Evolutionary conservation across 305 asterid species (phyloP), one percentile per base, ranked within the genome.

Genomic region (Fraxinus sp.): DNA sequence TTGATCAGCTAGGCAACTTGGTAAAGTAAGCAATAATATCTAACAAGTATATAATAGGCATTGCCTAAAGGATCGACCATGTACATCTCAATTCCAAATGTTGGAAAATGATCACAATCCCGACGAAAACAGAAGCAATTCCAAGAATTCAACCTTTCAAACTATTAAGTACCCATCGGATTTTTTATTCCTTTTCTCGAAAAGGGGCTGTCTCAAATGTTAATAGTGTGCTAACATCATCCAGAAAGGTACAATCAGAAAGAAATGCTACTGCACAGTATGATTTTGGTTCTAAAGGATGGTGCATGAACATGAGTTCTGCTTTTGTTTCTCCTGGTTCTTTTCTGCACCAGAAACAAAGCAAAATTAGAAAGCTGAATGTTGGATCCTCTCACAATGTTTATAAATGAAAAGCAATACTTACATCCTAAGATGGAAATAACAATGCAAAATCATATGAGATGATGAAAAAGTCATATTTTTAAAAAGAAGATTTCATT

Each of bases 251-350:
- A 9, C 33, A 22, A 24, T 30, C 41, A 70, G 11, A 70, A 70
- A 32, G 41, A 70, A 13, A 70, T 30, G 76, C 43, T 70, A 30
- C 43, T 13, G 76, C 3, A 70, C 20, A 3, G 64, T 41, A 79
- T 13, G 36, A 35, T 13, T 39, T 37, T 22, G 26, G 18, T 32
- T 68, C 64, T 79, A 79, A 41, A 79, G 77, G 62, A 79, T 26
- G 39, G 14, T 79, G 64, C 82, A 79, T 37, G 82, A 64, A 66
- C 82, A 79, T 20, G 16, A 4, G 26, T 79, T 79, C 37, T 10
- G 82, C 68, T 68, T 66, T 79, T 66, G 76, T 35, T 64, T 52
- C 64, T 66, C 82, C 73, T 22, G 32, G 4, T 59, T 79, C 76
- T 79, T 79, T 13, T 66, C 82, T 64, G 66, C 76, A 79, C 28